Base-by-base conservation (phyloP, 345 rosid genomes). In the Eucalyptus caleyi region DNA sequence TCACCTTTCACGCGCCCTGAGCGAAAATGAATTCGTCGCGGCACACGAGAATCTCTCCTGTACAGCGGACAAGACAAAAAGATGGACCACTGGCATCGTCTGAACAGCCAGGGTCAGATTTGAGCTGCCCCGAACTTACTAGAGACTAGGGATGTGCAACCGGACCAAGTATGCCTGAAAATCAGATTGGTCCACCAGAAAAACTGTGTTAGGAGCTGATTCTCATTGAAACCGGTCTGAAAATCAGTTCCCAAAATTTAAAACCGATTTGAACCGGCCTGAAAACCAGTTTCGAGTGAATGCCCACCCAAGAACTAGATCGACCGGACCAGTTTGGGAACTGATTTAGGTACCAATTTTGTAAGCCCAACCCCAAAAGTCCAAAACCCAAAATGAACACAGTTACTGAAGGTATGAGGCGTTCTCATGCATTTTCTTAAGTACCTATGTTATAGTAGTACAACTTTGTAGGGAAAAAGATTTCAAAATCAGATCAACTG, bases 271-370 rank as follows among this genome's bases (percentile, higher is more conserved):
- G 54, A 51, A 51, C 2, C 2, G 2, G 3, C 3, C 19, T 1
- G 19, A 50, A 6, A 50, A 50, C 7, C 0, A 3, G 18, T 51
- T 51, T 0, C 4, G 23, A 51, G 56, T 51, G 1, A 51, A 7
- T 51, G 9, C 0, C 9, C 9, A 51, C 9, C 23, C 0, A 4
- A 51, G 2, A 51, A 51, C 4, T 3, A 0, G 23, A 51, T 51
- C 0, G 1, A 51, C 1, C 4, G 0, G 2, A 51, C 5, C 1
- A 1, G 2, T 53, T 53, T 53, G 5, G 26, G 26, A 53, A 53
- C 0, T 4, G 0, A 8, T 53, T 53, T 53, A 53, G 26, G 1
- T 53, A 53, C 11, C 26, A 0, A 1, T 53, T 53, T 53, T 53
- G 59, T 53, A 53, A 53, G 59, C 11, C 26, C 26, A 53, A 21